Percentiles rank a stretch among this genome's conserved stretches.
Evolutionary conservation across 2,329 filamentous ascomycete genomes (phyloP).

Genomic region (Coleophoma cylindrospora): DNA sequence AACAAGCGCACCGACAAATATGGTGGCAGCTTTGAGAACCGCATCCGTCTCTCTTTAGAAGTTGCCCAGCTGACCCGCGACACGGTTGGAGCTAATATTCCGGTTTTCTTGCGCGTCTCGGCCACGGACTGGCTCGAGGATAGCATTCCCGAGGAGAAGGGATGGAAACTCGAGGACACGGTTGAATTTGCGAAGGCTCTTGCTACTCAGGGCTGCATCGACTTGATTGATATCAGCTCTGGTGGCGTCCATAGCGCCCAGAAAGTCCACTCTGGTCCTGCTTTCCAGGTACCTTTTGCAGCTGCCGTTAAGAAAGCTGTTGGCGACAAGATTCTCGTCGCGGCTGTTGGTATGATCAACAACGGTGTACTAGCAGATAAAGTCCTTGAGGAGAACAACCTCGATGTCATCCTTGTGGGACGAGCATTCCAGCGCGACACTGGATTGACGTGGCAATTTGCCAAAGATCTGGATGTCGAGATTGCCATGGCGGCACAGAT

Average conservation of each 20-base stretch:
- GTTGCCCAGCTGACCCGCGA: no score
- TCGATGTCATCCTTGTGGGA: constrained; percentile 67
- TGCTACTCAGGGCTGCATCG: constrained; percentile 62
- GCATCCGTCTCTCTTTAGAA: no score
- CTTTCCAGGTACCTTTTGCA: constrained; percentile 71
- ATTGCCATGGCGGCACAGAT: constrained; percentile 29
- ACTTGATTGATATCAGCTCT: constrained; percentile 76
- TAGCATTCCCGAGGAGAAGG: constrained; percentile 1
- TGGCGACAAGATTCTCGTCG: constrained; percentile 57
- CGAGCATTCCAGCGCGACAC: constrained; percentile 77
- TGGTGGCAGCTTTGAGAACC: no score
- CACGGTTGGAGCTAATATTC: no score
- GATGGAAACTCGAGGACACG: constrained; percentile 15
- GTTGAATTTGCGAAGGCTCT: constrained; percentile 64
- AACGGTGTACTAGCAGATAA: constrained; percentile 38
- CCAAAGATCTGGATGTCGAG: constrained; percentile 65
- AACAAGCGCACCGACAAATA: constrained; percentile 36
- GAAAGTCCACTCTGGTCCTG: constrained; percentile 52
- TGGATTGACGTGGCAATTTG: constrained; percentile 66
- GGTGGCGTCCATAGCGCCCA: constrained; percentile 63
- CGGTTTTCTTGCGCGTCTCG: no score
- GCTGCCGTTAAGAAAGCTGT: constrained; percentile 64
- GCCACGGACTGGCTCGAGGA: no score
- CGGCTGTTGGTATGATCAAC: constrained; percentile 69
- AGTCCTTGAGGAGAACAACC: constrained; percentile 20